Evolutionary conservation across 331 rosid genomes (phyloP), one percentile per base, ranked within the genome.

Genomic region (Quercus phellos): DNA sequence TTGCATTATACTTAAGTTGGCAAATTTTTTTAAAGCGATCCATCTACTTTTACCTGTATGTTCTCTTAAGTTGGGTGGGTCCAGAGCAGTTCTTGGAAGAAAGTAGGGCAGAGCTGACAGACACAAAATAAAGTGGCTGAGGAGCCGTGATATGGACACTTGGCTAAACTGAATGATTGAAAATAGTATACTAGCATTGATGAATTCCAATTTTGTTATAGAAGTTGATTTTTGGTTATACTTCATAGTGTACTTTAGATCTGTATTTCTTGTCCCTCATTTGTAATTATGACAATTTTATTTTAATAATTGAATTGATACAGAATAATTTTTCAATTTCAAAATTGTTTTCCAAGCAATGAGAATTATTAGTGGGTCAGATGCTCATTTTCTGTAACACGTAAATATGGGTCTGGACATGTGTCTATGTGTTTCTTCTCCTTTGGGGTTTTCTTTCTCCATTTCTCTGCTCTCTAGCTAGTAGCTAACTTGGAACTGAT

Each of bases 331-430:
- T 56, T 56, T 7, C 29, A 24, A 56, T n/a, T n/a, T n/a, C 21
- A 9, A 6, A 21, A 29, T 26, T 59, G 32, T 59, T 59, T 13
- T 24, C 32, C 67, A 59, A 59, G 34, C 67, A 12, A 59, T 24
- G 32, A 22, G 18, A 60, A 46, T 46, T 46, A 46, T 46, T 10
- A 46, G 17, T 11, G 67, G 67, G 9, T n/a, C 34, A 26, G 17
- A 60, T 60, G 6, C 4, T 56, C 10, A 21, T 21, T 14, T 21
- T 69, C 74, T 83, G 80, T 68, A 74, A 70, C 32, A 77, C 42
- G 12, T 68, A 74, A 60, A 30, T 77, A 54, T 59, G 66, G 66
- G 29, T 59, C 18, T 24, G 3, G 26, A 11, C 13, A 24, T 59
- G 66, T 4, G 53, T 46, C 53, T 46, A 8, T 43, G 53, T 12